phyloP scores from a whole-genome alignment of 108 stramenopile species.

The Skeletonema potamos region DNA sequence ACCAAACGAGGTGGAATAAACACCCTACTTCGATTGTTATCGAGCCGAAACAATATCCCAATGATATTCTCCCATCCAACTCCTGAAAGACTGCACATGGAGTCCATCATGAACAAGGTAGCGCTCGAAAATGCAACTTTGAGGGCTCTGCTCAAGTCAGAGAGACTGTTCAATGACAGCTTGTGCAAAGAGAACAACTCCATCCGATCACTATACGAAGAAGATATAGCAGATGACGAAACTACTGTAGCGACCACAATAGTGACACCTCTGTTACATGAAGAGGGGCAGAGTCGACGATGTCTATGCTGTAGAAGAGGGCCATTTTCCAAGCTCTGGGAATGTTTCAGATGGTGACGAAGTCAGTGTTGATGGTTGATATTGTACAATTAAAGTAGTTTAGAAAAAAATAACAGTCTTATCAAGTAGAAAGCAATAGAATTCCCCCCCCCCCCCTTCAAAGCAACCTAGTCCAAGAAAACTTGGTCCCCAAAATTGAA shows the following conservation, averaged over 20 bases:
- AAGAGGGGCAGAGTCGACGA: background rate
- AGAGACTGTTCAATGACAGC: conserved; percentile 10
- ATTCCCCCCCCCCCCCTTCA: background rate
- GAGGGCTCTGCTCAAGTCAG: conserved; percentile 17
- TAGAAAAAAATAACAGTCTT: background rate
- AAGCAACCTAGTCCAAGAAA: background rate
- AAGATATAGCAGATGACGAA: background rate
- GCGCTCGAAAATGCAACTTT: conserved; percentile 19
- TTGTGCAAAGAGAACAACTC: conserved; percentile 7
- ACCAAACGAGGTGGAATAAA: conserved; percentile 15
- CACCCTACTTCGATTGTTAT: conserved; percentile 7
- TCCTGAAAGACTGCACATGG: conserved; percentile 24
- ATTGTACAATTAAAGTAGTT: background rate
- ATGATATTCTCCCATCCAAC: conserved; percentile 18
- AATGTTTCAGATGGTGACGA: background rate
- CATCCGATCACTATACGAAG: background rate
- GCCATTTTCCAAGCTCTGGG: background rate
- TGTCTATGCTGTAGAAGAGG: background rate
- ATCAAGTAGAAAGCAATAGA: background rate
- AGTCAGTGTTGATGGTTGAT: background rate
- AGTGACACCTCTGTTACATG: conserved; percentile 14
- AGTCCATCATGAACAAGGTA: conserved; percentile 14
- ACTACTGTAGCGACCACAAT: background rate
- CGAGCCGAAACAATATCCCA: conserved; percentile 11
- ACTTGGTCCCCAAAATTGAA: conserved; percentile 40